phyloP scores from a whole-genome alignment of 306 rosid genomes.

The Castanopsis chinensis region DNA sequence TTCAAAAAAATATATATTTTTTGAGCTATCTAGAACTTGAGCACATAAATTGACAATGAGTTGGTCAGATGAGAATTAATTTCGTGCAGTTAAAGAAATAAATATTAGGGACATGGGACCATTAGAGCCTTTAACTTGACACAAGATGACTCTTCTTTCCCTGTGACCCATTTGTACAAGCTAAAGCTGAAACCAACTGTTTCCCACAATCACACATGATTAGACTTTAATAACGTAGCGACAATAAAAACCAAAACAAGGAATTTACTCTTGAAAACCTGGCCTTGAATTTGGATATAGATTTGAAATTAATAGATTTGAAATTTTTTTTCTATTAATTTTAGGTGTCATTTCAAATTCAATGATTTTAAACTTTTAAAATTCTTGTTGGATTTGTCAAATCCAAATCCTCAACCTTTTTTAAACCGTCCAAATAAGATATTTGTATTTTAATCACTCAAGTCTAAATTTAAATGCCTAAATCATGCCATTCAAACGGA shows the following conservation, averaged over 20 bases:
- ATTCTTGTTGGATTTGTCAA: too few species aligned
- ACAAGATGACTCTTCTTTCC: conserved; percentile 2
- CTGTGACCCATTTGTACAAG: conserved; percentile 25
- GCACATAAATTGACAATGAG: background rate
- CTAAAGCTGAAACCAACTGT: background rate
- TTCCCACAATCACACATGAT: background rate
- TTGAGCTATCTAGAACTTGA: background rate
- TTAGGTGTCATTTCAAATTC: too few species aligned
- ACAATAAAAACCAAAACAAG: background rate
- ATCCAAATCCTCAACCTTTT: accelerated
- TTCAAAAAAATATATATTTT: too few species aligned
- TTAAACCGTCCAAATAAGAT: too few species aligned
- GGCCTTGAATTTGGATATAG: too few species aligned
- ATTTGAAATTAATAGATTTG: too few species aligned
- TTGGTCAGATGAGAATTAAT: background rate
- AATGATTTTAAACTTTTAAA: too few species aligned
- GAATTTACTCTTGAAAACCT: too few species aligned
- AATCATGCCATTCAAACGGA: too few species aligned
- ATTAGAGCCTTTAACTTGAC: conserved; percentile 34
- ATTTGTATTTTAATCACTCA: too few species aligned
- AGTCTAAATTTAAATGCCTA: too few species aligned
- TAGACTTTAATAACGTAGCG: background rate
- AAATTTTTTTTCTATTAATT: too few species aligned
- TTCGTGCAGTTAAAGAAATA: conserved; percentile 27
- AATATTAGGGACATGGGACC: conserved; percentile 14